These are phyloP conservation scores for Jamesozyma hellenica DNA, from an alignment of 805 yeast genomes.

Conservation along the genomic window DNA sequence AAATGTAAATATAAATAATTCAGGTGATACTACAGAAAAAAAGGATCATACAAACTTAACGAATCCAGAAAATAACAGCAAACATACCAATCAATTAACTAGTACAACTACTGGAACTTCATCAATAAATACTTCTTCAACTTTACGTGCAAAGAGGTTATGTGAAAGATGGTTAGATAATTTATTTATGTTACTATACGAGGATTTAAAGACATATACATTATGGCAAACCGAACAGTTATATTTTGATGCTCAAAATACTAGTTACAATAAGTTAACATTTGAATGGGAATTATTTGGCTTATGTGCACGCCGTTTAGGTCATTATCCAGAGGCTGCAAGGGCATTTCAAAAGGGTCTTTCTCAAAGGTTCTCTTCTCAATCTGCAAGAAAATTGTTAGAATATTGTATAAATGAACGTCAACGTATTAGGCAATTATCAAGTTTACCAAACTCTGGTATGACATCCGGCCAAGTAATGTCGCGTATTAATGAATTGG, in stretches of 20 bases:
- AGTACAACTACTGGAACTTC: not conserved
- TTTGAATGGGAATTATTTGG: slow-evolving; percentile 93
- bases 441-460: slow-evolving; percentile 15
- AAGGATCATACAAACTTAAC: not conserved
- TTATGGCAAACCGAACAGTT: slow-evolving; percentile 88
- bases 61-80: not conserved
- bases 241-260: slow-evolving; percentile 81
- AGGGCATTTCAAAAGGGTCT: slow-evolving; percentile 71
- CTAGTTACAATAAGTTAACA: slow-evolving; percentile 65
- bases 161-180: slow-evolving; percentile 78
- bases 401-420: slow-evolving; percentile 50
- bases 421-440: slow-evolving; percentile 17
- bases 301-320: slow-evolving; percentile 69
- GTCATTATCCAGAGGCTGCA: slow-evolving; percentile 80
- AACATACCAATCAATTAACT: not conserved
- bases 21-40: not conserved
- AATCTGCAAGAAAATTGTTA: slow-evolving; percentile 64
- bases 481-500: slow-evolving; percentile 27
- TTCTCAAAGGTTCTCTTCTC: slow-evolving; percentile 66
- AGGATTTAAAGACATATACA: slow-evolving; percentile 72
- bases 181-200: slow-evolving; percentile 58
- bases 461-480: slow-evolving; percentile 28
- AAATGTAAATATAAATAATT: not conserved
- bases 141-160: slow-evolving; percentile 48
- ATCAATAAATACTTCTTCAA: slow-evolving; percentile 11